Conservation (phyloP, 129 eudicot species). For the Artemisia tridentata region DNA sequence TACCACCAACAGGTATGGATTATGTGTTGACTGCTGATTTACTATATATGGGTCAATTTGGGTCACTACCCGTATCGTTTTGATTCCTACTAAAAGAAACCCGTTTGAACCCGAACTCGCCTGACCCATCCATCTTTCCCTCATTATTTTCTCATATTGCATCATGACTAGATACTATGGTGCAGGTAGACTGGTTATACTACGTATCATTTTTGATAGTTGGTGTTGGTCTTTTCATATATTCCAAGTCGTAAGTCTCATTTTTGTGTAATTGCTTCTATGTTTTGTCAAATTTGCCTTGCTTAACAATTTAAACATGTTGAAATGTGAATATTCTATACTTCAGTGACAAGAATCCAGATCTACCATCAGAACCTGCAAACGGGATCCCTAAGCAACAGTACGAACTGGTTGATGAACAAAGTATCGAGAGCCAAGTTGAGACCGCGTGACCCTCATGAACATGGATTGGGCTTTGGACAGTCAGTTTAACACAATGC, state of each 20-base stretch:
- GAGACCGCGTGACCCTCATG: constrained; percentile 1
- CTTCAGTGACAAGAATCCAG: constrained; percentile 32
- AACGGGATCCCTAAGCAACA: constrained; percentile 22
- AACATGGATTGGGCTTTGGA: too few relatives aligned
- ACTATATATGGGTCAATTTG: background rate
- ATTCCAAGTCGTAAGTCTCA: constrained; percentile 55
- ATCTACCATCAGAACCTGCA: constrained; percentile 22
- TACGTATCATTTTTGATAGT: constrained; percentile 63
- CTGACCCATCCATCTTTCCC: background rate
- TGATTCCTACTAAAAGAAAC: background rate
- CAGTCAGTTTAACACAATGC: too few relatives aligned
- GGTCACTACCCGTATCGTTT: background rate
- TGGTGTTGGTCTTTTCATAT: constrained; percentile 69
- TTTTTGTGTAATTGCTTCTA: background rate
- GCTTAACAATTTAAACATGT: background rate
- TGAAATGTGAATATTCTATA: background rate
- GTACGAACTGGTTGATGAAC: constrained; percentile 32
- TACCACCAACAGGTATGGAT: constrained; percentile 65
- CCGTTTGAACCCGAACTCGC: background rate
- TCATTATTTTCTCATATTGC: background rate
- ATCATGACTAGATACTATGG: background rate
- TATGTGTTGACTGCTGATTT: background rate
- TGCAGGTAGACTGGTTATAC: constrained; percentile 91
- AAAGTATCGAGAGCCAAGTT: constrained; percentile 6
- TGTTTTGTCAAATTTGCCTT: background rate